Base-by-base conservation (phyloP, 2,329 filamentous ascomycete species). In the Clonostachys rosea region DNA sequence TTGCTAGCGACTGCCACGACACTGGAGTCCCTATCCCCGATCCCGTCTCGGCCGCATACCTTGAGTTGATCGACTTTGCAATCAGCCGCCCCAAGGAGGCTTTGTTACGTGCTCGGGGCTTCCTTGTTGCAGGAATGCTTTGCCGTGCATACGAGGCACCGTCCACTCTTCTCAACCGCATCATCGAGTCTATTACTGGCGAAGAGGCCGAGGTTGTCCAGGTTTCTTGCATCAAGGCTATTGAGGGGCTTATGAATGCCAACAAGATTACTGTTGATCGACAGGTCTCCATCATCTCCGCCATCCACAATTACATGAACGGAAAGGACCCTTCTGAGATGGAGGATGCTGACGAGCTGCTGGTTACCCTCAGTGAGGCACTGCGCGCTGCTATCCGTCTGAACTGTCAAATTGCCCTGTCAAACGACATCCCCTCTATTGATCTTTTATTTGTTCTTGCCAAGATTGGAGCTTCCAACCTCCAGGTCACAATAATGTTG, bases 191-290 rank as follows among this genome's bases (percentile, higher is more conserved):
- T 8, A 88, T 96, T 54, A 83, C 81, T 10, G 74, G 74, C 35
- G 91, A 96, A 54, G 73, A 83, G 17, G 87, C 89, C 0, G 91
- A 96, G 63, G 83, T 97, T 35, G 92, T 97, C 40, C 89, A 94
- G 64, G 91, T 96, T 16, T 85, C 92, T 17, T 95, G 90, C 59
- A 87, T 97, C 58, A 91, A 92, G 62, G 86, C 90, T 2, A 69
- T 96, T 35, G 90, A 96, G 58, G 77, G 78, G 14, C 78, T 84
- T 49, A 74, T 84, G 45, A 73, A 68, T 50, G 73, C 76, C 64
- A 63, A 77, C 66, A 59, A 73, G 73, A 69, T 78, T 4, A 60
- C 68, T 7, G 58, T 64, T 8, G 77, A 81, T 49, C 73, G 71
- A 42, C 91, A 96, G 61, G 56, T 73, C 2, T 69, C 74, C 17